Evolutionary conservation across 1,284 basidiomycete genomes (phyloP).

Genomic region (Stereum hirsutum): DNA sequence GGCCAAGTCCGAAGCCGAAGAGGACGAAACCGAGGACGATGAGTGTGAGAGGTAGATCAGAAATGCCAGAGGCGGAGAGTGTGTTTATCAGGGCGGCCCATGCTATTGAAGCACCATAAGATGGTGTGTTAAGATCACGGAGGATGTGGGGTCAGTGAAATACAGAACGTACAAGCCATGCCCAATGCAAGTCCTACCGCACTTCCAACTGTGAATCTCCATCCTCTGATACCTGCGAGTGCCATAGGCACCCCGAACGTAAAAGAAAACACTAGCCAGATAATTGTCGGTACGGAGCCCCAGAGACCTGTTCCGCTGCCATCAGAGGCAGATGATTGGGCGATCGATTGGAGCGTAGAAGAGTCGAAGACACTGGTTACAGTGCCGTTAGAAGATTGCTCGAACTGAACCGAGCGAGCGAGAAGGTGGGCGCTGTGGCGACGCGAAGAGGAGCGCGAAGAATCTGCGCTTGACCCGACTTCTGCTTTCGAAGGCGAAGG

Average conservation of each 20-base stretch:
- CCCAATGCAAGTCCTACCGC: constrained; percentile 39
- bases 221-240: constrained; percentile 43
- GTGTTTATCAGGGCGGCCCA: constrained; percentile 57
- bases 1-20: constrained; percentile 41
- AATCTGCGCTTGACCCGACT: too few relatives aligned
- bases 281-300: constrained; percentile 29
- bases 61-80: constrained; percentile 33
- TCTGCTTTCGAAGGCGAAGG: too few relatives aligned
- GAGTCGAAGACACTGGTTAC: constrained; percentile 37
- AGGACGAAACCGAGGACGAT: constrained; percentile 39
- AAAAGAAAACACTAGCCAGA: constrained; percentile 50
- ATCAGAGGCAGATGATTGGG: constrained; percentile 49
- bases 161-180: constrained; percentile 33
- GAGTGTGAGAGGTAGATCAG: constrained; percentile 40
- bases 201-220: constrained; percentile 43
- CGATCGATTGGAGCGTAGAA: constrained; percentile 28
- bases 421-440: too few relatives aligned
- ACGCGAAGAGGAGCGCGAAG: too few relatives aligned
- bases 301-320: constrained; percentile 41
- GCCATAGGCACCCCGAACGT: constrained; percentile 43
- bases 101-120: constrained; percentile 22
- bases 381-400: too few relatives aligned
- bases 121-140: constrained; percentile 1
- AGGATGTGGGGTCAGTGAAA: constrained; percentile 2
- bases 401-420: too few relatives aligned